phyloP scores from a whole-genome alignment of 148 eudicot genomes.

The Camellia lanceoleosa region DNA sequence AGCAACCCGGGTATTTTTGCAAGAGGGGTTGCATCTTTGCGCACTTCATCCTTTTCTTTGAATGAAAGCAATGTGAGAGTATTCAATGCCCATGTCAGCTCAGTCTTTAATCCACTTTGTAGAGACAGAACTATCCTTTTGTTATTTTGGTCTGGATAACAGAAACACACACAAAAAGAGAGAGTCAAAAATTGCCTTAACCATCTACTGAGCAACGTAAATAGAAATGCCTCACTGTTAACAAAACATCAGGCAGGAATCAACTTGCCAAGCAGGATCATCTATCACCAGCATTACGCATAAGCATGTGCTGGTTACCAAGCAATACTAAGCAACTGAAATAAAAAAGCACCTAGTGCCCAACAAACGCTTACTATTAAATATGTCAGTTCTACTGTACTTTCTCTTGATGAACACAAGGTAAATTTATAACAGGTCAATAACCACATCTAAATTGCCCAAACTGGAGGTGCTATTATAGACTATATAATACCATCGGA shows the following conservation, averaged over 20 bases:
- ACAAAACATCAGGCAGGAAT: background rate
- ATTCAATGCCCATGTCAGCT: slow-evolving; percentile 91
- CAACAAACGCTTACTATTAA: background rate
- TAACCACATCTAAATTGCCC: background rate
- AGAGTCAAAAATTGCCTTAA: background rate
- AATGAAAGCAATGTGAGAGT: slow-evolving; percentile 86
- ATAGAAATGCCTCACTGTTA: background rate
- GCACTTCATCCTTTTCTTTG: slow-evolving; percentile 93
- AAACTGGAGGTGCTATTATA: background rate
- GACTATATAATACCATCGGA: background rate
- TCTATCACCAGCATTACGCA: background rate
- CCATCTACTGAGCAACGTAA: background rate
- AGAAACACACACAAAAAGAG: slow-evolving; percentile 7
- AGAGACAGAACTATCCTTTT: slow-evolving; percentile 93
- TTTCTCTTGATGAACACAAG: background rate
- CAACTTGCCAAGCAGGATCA: slow-evolving; percentile 5
- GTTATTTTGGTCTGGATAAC: slow-evolving; percentile 75
- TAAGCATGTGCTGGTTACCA: background rate
- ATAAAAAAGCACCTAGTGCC: background rate
- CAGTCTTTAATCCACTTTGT: slow-evolving; percentile 96
- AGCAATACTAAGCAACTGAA: background rate
- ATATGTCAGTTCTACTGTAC: background rate
- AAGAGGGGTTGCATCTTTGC: slow-evolving; percentile 90
- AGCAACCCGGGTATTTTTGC: slow-evolving; percentile 88
- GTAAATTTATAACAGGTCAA: background rate